Evolutionary conservation across 192 early-diverging fungal species (phyloP), one percentile per base, ranked within the genome.

Genomic region (Geosiphon pyriformis): DNA sequence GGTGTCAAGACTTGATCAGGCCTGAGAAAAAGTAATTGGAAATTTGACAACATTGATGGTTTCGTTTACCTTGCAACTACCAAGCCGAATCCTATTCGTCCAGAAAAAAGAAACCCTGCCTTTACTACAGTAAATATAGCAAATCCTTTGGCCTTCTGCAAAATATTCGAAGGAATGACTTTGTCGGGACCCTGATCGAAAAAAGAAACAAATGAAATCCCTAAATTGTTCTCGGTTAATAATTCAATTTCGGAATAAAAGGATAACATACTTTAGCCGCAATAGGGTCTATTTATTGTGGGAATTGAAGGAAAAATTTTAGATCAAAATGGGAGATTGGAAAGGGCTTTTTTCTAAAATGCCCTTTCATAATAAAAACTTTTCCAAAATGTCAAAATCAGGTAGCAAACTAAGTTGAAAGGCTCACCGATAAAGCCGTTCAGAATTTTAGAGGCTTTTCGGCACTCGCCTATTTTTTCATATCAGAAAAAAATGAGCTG

Each of bases 121-220:
- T 98, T 98, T 64, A 96, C 70, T 8, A 95, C 94, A 1, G 91
- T 91, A 71, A 98, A 78, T 23, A 98, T 89, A 60, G 96, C 96
- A 22, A 98, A 82, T 12, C 96, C 96, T 71, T 92, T 88, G 33
- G 92, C 92, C 50, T 92, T 85, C 51, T 70, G 64, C 22, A 90
- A 70, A 47, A 92, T 82, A 42, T 78, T 69, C 20, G 78, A 65
- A 29, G 89, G 88, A 62, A 90, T 92, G 51, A 86, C 79, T 65
- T 82, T 84, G 15, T 42, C 37, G 37, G 37, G 37, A 10, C 37
- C 37, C 10, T 50, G 15, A 42, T 34, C 59, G 0, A 12, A 32
- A 0, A 22, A 26, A 61, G 17, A 34, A 26, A 61, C 25, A 61
- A 30, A 8, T 8, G 53, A 29, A 8, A 55, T 60, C 25, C n/a